Evolutionary conservation across 2,329 filamentous ascomycete genomes (phyloP).

Genomic region (Aspergillus vadensis): DNA sequence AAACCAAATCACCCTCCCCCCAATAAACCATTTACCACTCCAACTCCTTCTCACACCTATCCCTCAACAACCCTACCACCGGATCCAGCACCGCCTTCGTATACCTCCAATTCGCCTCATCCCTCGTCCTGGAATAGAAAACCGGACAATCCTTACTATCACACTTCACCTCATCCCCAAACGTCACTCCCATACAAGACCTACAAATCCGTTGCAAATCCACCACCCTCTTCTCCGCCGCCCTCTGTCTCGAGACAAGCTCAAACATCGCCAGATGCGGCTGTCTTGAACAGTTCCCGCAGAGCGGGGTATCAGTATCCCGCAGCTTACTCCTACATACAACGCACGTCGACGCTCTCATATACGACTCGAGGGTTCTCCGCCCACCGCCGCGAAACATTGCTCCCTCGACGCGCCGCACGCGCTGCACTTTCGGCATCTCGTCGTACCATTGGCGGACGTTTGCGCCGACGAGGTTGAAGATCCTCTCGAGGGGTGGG

Average conservation of each 20-base stretch:
- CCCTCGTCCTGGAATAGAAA: constrained; percentile 65
- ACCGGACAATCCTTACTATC: constrained; percentile 92
- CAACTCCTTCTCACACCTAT: constrained; percentile 34
- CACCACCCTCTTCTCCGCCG: constrained; percentile 63
- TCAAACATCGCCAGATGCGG: constrained; percentile 62
- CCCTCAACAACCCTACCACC: constrained; percentile 40
- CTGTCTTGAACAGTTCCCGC: constrained; percentile 38
- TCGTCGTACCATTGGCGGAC: constrained; percentile 91
- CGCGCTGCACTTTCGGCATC: constrained; percentile 86
- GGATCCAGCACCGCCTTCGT: constrained; percentile 40
- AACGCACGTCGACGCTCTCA: constrained; percentile 77
- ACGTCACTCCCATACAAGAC: constrained; percentile 73
- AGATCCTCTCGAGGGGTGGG: constrained; percentile 91
- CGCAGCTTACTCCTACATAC: constrained; percentile 68
- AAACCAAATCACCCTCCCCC: neutral
- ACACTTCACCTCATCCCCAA: constrained; percentile 76
- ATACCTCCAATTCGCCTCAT: constrained; percentile 40
- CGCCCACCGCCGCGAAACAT: constrained; percentile 42
- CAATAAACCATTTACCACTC: constrained; percentile 37
- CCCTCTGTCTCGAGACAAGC: constrained; percentile 63
- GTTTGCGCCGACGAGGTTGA: constrained; percentile 92
- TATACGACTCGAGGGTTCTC: constrained; percentile 90
- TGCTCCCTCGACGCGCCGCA: constrained; percentile 61
- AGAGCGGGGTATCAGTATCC: constrained; percentile 47
- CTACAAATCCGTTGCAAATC: constrained; percentile 74